phyloP scores from a whole-genome alignment of 2,329 filamentous ascomycete genomes.

The Aspergillus intermedius region DNA sequence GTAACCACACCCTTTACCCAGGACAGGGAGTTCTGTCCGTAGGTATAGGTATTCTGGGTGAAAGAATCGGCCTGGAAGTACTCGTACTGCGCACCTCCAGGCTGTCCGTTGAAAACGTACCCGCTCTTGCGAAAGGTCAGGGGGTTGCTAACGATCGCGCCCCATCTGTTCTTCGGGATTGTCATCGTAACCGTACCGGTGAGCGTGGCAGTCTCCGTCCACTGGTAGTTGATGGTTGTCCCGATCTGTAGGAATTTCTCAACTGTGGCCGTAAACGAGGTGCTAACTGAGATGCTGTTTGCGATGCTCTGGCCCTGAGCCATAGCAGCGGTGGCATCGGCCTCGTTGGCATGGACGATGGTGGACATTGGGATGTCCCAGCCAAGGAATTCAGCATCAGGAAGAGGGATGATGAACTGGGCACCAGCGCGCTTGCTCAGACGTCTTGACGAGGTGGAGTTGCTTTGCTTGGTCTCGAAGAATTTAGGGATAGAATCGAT shows the following conservation, averaged over 20 bases:
- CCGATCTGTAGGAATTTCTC: conserved; percentile 7
- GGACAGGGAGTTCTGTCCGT: conserved; percentile 2
- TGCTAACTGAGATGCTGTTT: conserved; percentile 9
- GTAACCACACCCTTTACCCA: conserved; percentile 15
- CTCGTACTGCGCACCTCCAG: conserved; percentile 7
- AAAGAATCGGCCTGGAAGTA: conserved; percentile 14
- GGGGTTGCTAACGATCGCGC: conserved; percentile 13
- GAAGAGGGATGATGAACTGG: conserved; percentile 10
- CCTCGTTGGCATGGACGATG: conserved; percentile 11
- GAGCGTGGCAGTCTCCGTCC: conserved; percentile 7
- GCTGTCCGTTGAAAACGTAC: conserved; percentile 12
- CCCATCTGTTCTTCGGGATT: conserved; percentile 12
- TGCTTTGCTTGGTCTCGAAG: neutral
- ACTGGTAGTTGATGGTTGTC: conserved; percentile 3
- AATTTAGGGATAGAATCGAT: conserved; percentile 1
- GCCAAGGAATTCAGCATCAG: conserved; percentile 12
- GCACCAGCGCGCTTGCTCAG: neutral
- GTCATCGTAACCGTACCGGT: conserved; percentile 15
- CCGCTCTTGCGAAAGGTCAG: conserved; percentile 10
- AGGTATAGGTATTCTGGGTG: conserved; percentile 4
- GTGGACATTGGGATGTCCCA: conserved; percentile 15
- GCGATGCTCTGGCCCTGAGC: conserved; percentile 8
- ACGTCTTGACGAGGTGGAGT: conserved; percentile 3
- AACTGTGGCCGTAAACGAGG: conserved; percentile 3
- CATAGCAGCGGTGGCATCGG: conserved; percentile 10